Conservation (phyloP, 306 rosid genomes). For the Cicer cuneatum region DNA sequence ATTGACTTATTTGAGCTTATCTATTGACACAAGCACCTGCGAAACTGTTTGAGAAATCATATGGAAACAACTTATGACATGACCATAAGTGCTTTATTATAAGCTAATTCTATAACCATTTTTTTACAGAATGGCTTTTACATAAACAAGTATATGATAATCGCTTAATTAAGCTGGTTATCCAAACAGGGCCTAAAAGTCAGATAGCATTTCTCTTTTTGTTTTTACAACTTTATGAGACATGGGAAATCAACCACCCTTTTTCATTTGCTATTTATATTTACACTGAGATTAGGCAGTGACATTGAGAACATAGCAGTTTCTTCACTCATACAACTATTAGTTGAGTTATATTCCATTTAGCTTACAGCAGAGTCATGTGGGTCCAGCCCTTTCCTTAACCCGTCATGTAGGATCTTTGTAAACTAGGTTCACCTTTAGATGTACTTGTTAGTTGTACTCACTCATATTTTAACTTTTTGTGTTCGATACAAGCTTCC, state of each 20-base stretch:
- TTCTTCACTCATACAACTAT: conserved; percentile 15
- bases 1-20: too few relatives aligned
- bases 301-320: background rate
- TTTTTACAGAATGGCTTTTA: too few relatives aligned
- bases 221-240: background rate
- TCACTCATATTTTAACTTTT: background rate
- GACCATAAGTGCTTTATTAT: too few relatives aligned
- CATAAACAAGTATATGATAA: too few relatives aligned
- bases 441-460: background rate
- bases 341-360: background rate
- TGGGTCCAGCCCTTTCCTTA: background rate
- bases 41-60: too few relatives aligned
- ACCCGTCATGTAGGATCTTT: background rate
- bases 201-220: conserved; percentile 1
- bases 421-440: background rate
- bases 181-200: background rate
- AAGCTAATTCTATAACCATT: too few relatives aligned
- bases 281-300: background rate
- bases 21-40: too few relatives aligned
- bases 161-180: too few relatives aligned
- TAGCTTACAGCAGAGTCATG: background rate
- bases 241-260: background rate
- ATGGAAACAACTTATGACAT: too few relatives aligned
- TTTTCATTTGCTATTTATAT: conserved; percentile 7
- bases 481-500: background rate